Evolutionary conservation across 331 rosid species (phyloP).

Genomic region (Phaseolus coccineus): DNA sequence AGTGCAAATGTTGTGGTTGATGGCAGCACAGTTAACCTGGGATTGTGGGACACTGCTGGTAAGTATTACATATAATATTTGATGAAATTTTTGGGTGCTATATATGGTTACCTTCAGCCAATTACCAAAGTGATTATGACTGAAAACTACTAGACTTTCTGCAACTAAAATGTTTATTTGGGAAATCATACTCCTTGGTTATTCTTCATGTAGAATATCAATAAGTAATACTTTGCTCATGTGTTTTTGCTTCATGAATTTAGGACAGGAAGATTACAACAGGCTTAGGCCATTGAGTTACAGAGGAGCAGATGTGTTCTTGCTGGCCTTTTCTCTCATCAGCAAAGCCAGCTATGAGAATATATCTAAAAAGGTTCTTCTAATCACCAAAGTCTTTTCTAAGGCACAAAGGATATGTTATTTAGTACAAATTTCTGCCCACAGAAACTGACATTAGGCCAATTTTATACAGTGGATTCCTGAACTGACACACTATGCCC

Average conservation of each 20-base stretch:
- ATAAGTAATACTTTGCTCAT: background rate
- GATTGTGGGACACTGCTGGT: slow-evolving; percentile 30
- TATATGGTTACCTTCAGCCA: background rate
- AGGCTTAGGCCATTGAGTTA: slow-evolving; percentile 29
- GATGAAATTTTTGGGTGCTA: background rate
- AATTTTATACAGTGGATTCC: slow-evolving; percentile 21
- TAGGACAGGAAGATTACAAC: slow-evolving; percentile 32
- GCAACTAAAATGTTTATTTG: background rate
- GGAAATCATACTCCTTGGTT: background rate
- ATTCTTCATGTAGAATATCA: background rate
- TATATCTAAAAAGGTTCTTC: slow-evolving; percentile 23
- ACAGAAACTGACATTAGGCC: background rate
- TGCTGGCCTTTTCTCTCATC: slow-evolving; percentile 28
- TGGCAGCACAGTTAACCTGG: slow-evolving; percentile 28
- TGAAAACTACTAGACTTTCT: background rate
- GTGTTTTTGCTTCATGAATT: background rate
- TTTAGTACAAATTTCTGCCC: background rate
- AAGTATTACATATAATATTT: background rate
- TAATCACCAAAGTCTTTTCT: background rate
- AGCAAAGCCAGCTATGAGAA: slow-evolving; percentile 30
- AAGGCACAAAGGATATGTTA: background rate
- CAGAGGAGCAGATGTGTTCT: slow-evolving; percentile 29
- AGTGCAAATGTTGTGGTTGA: slow-evolving; percentile 31
- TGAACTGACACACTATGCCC: slow-evolving; percentile 19
- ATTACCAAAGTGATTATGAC: background rate